Conservation (phyloP, 192 early-diverging fungal species). For the Tieghemiomyces parasiticus region DNA sequence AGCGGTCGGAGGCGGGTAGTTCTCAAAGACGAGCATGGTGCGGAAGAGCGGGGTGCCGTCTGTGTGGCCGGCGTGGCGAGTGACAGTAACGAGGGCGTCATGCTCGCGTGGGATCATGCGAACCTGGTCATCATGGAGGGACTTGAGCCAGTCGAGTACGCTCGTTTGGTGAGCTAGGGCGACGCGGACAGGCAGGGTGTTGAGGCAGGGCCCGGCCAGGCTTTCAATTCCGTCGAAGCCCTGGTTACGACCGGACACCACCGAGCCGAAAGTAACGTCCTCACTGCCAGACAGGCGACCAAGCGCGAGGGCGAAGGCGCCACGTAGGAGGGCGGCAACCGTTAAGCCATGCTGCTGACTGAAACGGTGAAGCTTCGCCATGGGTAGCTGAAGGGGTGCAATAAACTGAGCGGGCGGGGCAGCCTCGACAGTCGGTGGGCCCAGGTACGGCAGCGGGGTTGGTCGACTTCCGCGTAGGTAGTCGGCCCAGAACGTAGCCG, state of each 20-base stretch:
- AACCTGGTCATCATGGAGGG: neutral
- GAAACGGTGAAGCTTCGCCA: neutral
- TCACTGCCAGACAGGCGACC: neutral
- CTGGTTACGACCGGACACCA: conserved; percentile 4
- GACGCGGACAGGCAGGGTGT: neutral
- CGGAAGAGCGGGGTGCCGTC: neutral
- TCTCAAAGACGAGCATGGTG: neutral
- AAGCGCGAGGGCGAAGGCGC: neutral
- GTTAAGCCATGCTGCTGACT: neutral
- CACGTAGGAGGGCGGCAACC: neutral
- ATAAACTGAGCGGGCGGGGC: neutral
- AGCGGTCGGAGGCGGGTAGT: neutral
- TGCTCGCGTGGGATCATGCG: neutral
- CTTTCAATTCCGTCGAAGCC: neutral
- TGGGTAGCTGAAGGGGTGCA: neutral
- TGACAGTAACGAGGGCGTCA: neutral
- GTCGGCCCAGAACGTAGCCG: neutral
- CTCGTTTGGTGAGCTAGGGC: neutral
- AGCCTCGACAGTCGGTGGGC: neutral
- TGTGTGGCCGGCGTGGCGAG: neutral
- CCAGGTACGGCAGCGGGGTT: neutral
- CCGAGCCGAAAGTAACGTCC: neutral
- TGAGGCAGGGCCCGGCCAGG: neutral
- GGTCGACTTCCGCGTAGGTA: neutral
- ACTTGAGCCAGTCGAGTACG: neutral